Evolutionary conservation across 768 basidiomycete species (phyloP), one percentile per base, ranked within the genome.

Genomic region (Suillus cothurnatus): DNA sequence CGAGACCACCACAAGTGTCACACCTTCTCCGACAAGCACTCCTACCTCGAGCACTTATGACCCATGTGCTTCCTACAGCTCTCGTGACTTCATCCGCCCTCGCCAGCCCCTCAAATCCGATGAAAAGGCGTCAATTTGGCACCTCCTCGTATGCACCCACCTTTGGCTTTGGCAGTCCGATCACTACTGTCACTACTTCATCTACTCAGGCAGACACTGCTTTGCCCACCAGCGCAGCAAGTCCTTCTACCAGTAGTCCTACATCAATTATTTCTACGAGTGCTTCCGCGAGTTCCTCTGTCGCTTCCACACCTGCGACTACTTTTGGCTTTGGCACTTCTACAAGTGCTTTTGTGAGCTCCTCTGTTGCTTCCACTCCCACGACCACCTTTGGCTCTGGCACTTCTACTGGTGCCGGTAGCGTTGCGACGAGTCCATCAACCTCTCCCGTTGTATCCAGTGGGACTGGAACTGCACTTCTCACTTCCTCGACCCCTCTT

Each of bases 161-260:
- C 0, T 67, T 67, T 49, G 66, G 63, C 12, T 67, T 67, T 31
- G 39, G 63, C 23, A 67, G 52, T 50, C 66, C 66, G 3, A 67
- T 63, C 21, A 64, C 63, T 15, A 64, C 28, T n/a, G 31, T 31
- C 14, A 28, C 65, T 45, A 21, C 62, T 19, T 31, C 49, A 34
- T 63, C 65, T 32, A 36, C 64, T 47, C 38, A 14, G 1, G 6
- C 36, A 2, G 9, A 28, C 21, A 63, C 50, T 55, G 59, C 38
- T 6, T 61, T 50, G 1, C 23, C 23, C n/a, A 63, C 38, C 5
- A 57, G 41, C 6, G 34, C 56, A 17, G 39, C 52, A 9, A 34
- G 34, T 34, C 5, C 34, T 34, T 34, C 34, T 9, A 9, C 34
- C 34, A 34, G 6, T 26, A 49, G 47, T 7, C 47, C 23, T 2